Evolutionary conservation across 1,284 basidiomycete species (phyloP), one percentile per base, ranked within the genome.

Genomic region (Waitea zeae): DNA sequence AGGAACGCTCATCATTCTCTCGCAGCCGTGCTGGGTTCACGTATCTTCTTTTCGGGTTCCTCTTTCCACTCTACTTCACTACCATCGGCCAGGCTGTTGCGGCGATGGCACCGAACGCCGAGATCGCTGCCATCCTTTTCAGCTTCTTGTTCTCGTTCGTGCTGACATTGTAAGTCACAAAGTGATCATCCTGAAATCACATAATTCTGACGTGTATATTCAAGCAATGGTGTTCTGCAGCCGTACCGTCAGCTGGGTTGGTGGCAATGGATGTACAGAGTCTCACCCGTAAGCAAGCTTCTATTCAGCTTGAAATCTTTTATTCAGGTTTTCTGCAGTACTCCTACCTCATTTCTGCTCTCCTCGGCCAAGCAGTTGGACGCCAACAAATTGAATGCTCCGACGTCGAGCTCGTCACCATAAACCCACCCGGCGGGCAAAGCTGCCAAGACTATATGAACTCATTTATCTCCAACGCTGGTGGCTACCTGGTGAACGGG

Each of bases 271-370:
- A 9, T 7, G 24, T 7, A 26, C n/a, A n/a, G n/a, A n/a, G n/a
- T n/a, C n/a, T n/a, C n/a, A n/a, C n/a, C n/a, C n/a, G n/a, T n/a
- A n/a, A n/a, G n/a, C n/a, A n/a, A n/a, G n/a, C n/a, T n/a, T n/a
- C n/a, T n/a, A n/a, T n/a, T n/a, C n/a, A n/a, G n/a, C n/a, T n/a
- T n/a, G n/a, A n/a, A n/a, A n/a, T n/a, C n/a, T n/a, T n/a, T n/a
- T n/a, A n/a, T n/a, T n/a, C n/a, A n/a, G n/a, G 64, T 33, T 52
- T 81, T 4, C 80, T 79, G 2, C 83, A 83, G 0, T 84, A 73
- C 54, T 81, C 77, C 5, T 78, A 77, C 45, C 55, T 77, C 29
- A 61, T 71, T 33, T 73, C 76, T 46, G 71, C 63, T 18, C 46
- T 74, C 20, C 45, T 70, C 17, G 64, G 64, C 2, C 60, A 70